phyloP scores from a whole-genome alignment of 208 protist species.

The Wallacemonas rigidus region DNA sequence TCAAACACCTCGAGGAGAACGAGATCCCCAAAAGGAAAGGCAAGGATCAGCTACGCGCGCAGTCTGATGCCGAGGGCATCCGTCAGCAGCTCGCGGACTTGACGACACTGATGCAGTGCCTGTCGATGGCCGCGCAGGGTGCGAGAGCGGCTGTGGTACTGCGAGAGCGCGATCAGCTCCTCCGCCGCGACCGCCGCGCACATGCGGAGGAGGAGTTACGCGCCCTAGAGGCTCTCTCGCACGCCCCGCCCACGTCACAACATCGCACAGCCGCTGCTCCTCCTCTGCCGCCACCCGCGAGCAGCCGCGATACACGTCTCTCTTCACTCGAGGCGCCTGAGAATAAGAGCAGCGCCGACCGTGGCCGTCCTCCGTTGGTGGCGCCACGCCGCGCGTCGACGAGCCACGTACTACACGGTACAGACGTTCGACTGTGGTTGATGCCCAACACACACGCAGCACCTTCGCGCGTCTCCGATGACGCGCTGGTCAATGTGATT shows the following conservation, averaged over 20 bases:
- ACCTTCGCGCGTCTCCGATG: not conserved
- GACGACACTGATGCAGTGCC: conserved; percentile 21
- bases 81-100: conserved; percentile 29
- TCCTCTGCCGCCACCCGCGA: not conserved
- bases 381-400: conserved; percentile 7
- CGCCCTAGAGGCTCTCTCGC: conserved; percentile 10
- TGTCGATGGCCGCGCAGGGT: conserved; percentile 18
- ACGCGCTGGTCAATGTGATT: not conserved
- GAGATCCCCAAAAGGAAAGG: conserved; percentile 53
- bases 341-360: not conserved
- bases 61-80: conserved; percentile 58
- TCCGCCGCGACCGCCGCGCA: conserved; percentile 39
- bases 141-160: conserved; percentile 44
- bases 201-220: conserved; percentile 37
- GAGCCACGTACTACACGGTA: not conserved
- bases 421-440: conserved; percentile 18
- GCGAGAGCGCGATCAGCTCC: conserved; percentile 48
- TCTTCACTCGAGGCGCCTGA: not conserved
- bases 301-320: not conserved
- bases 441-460: conserved; percentile 18
- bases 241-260: conserved; percentile 10
- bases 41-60: conserved; percentile 56
- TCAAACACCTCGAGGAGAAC: conserved; percentile 28
- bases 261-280: not conserved
- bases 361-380: not conserved